Base-by-base conservation (phyloP, 1,139 yeast species). In the Groenewaldozyma sp. region DNA sequence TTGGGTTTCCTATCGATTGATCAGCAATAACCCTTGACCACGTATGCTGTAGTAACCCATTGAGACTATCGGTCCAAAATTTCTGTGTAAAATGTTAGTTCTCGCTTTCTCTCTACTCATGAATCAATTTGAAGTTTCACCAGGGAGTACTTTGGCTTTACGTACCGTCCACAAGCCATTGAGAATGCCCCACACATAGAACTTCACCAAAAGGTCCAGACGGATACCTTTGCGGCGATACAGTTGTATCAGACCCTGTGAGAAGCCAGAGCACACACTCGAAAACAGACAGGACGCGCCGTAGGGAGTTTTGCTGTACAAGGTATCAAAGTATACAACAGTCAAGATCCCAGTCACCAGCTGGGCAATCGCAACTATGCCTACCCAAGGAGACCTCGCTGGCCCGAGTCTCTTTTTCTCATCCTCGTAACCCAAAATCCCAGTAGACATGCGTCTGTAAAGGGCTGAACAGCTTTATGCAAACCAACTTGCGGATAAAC, bases 101-200 rank as follows among this genome's bases (percentile, higher is more conserved):
- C 14, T 22, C 7, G 7, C 11, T 11, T 22, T 22, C 7, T 7
- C 26, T 7, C 7, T 11, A 22, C 11, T 22, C 10, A 22, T 22
- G 7, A 7, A 7, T 22, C 11, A 7, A 7, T 7, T 22, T 11
- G 11, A 22, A 22, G 26, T 7, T 11, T 7, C 10, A 22, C 7
- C 7, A 22, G 11, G 11, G 11, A 22, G 16, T 10, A 13, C n/a
- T 20, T 14, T 28, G 6, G 11, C 17, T 16, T 18, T 13, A 47
- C 55, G 35, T 39, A 52, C 55, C 27, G 64, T 57, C 64, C 64
- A 61, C 7, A 60, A 34, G 2, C 67, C 67, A 24, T 58, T 57
- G 29, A 56, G 43, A 14, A 55, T 52, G 1, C 67, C 67, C 67
- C 66, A 62, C 4, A 58, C 55, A 40, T 62, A 61, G 42, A 59